Evolutionary conservation across 2,329 filamentous ascomycete species (phyloP), one percentile per base, ranked within the genome.

Genomic region (Cadophora gregata): DNA sequence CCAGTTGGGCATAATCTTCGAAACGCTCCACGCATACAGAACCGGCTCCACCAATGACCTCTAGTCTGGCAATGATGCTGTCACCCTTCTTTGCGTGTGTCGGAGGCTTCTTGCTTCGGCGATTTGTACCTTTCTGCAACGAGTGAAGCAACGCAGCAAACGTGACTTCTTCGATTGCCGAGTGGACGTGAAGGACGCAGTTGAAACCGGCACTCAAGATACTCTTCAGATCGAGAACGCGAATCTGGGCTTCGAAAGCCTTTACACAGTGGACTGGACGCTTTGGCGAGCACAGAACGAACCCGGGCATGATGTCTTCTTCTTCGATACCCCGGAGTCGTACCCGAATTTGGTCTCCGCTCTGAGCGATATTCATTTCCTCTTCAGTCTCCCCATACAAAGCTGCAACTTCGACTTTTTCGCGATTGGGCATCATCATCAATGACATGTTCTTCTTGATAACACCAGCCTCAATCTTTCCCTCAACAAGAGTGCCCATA

Each of bases 371-470:
- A 8, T 82, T 76, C 53, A 97, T 87, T 79, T 99, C 96, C 29
- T 99, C 96, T 83, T 99, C 96, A 10, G 93, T 95, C 82, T 99
- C 96, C 68, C 94, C 95, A 75, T 97, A 99, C 4, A 97, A 84
- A 4, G 95, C 93, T 0, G 93, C 84, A 55, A 97, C 88, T 67
- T 93, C 89, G 63, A 97, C 87, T 58, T 87, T 86, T 68, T 95
- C 90, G 77, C 90, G 91, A 81, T 97, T 97, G 55, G 96, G 96
- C 96, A 99, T 99, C 90, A 99, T 93, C 67, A 96, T 81, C 76
- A 97, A 88, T 68, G 81, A 88, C 81, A 90, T 89, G 69, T 90
- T 90, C 86, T 98, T 98, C 84, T 96, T 96, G 79, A 97, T 85
- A 56, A 97, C 91, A 78, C 93, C 95, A 21, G 94, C 92, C 80